Evolutionary conservation across 805 yeast species (phyloP).

Genomic region (Tetrapisispora iriomotensis): DNA sequence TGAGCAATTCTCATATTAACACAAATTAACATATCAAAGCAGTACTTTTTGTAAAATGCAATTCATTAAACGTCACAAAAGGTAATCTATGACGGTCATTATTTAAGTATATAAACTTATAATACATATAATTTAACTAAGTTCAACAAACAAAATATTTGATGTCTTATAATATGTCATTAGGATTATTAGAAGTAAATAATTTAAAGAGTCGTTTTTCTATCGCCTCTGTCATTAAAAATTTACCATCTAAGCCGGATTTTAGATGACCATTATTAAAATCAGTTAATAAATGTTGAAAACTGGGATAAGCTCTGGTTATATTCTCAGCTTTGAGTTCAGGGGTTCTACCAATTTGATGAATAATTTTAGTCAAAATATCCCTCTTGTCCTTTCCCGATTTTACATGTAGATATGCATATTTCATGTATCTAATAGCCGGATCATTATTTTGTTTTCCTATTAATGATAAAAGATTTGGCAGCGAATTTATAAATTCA

Average conservation of each 20-base stretch:
- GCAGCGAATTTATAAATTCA: conserved; percentile 44
- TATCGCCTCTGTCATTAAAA: conserved; percentile 40
- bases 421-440: conserved; percentile 41
- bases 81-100: too few relatives aligned
- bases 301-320: conserved; percentile 32
- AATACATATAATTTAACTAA: too few relatives aligned
- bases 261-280: conserved; percentile 30
- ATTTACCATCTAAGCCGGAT: conserved; percentile 34
- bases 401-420: conserved; percentile 47
- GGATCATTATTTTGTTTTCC: conserved; percentile 46
- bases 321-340: conserved; percentile 40
- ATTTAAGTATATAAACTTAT: too few relatives aligned
- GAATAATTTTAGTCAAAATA: conserved; percentile 40
- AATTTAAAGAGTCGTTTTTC: conserved; percentile 40
- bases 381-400: conserved; percentile 43
- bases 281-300: conserved; percentile 27
- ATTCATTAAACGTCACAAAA: conserved; percentile 21
- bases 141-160: too few relatives aligned
- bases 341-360: conserved; percentile 52
- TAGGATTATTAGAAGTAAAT: conserved; percentile 43
- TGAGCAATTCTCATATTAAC: not conserved
- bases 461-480: conserved; percentile 48
- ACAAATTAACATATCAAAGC: too few relatives aligned
- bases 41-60: conserved; percentile 32
- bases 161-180: conserved; percentile 23